Base-by-base conservation (phyloP, 345 rosid genomes). In the Eucalyptus erythrocorys region DNA sequence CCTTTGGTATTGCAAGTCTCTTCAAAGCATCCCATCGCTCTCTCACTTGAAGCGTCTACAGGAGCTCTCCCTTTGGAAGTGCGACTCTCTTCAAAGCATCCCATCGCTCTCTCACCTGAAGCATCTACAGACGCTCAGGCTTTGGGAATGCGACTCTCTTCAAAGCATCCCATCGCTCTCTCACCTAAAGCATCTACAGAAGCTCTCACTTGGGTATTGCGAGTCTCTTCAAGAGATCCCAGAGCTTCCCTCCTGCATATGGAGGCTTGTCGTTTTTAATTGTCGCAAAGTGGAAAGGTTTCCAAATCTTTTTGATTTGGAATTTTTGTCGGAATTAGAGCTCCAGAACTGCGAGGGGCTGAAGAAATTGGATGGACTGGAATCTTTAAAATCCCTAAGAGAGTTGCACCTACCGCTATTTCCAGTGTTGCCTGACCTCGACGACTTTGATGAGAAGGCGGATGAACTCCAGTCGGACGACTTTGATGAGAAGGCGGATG, bases 331-430 rank as follows among this genome's bases (percentile, higher is more conserved):
- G 7, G 0, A 26, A 3, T 26, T 59, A 59, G 0, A 0, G 4
- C n/a, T 26, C 32, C 0, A 0, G 4, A 0, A 27, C 0, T 59
- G 66, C 66, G 0, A 5, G 27, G 4, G 32, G 66, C 66, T 59
- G 8, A 59, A 59, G 7, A 6, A 59, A 59, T 59, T 59, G 66
- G n/a, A 59, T 59, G 66, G 66, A 26, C 66, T 59, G 8, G 32
- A 0, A 59, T 0, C 32, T 59, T 59, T 59, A 59, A 27, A 59
- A 59, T 27, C 66, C 32, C 32, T 59, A 3, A 27, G 15, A 59
- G 0, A 0, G 15, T 59, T 59, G 14, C 0, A 0, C 15, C 30
- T 9, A 57, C 0, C 1, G 26, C 61, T 5, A 24, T 1, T 0
- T 2, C n/a, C 47, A 5, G 6, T 6, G 47, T 45, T n/a, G n/a